phyloP scores from a whole-genome alignment of 352 stramenopile species.

The Phytopythium oedochilum region DNA sequence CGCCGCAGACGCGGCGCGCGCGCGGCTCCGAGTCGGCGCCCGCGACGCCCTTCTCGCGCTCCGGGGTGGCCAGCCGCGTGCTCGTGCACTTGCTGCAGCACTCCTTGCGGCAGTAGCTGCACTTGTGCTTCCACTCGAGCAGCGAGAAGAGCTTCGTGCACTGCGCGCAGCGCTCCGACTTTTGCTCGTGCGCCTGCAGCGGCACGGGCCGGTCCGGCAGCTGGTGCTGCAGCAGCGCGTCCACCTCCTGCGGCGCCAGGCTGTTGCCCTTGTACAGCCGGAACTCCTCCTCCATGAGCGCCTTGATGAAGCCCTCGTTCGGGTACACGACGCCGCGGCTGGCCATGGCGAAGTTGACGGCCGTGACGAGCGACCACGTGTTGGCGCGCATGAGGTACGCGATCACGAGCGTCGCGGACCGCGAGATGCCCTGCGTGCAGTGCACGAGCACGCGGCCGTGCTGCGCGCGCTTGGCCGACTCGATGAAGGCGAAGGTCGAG shows the following conservation, averaged over 20 bases:
- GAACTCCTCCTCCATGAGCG: conserved; percentile 75
- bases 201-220: conserved; percentile 74
- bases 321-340: conserved; percentile 79
- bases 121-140: conserved; percentile 84
- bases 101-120: conserved; percentile 71
- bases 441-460: conserved; percentile 78
- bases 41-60: conserved; percentile 52
- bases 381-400: conserved; percentile 85
- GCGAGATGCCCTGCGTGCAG: conserved; percentile 83
- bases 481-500: conserved; percentile 65
- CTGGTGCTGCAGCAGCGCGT: conserved; percentile 65
- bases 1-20: conserved; percentile 63
- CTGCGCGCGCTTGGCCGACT: conserved; percentile 70
- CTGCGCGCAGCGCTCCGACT: conserved; percentile 62
- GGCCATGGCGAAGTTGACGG: conserved; percentile 73
- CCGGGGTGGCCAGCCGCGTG: conserved; percentile 55
- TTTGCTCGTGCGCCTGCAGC: conserved; percentile 51
- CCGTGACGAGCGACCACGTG: conserved; percentile 80
- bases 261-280: conserved; percentile 78
- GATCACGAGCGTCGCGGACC: conserved; percentile 78
- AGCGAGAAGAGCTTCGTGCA: conserved; percentile 76
- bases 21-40: conserved; percentile 42
- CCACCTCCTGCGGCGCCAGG: conserved; percentile 58
- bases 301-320: conserved; percentile 76
- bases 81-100: conserved; percentile 85